phyloP scores from a whole-genome alignment of 2,329 filamentous ascomycete species.

The Aureobasidium sp. region DNA sequence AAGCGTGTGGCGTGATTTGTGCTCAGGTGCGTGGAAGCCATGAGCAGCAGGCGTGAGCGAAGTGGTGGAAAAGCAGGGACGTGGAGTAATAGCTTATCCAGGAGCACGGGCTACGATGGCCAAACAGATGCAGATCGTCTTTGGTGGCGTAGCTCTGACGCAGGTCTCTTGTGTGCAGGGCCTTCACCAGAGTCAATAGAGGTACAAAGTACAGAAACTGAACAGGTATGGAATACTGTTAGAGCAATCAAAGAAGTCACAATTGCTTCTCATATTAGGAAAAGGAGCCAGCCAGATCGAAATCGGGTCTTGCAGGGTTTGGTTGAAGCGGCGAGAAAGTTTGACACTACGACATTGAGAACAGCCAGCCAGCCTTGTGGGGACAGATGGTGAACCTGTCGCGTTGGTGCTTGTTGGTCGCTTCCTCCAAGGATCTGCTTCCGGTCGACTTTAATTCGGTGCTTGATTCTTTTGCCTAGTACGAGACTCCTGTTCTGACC shows the following conservation, averaged over 20 bases:
- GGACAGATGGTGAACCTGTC: background rate
- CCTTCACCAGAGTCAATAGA: too few species aligned
- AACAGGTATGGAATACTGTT: too few species aligned
- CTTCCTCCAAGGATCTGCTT: background rate
- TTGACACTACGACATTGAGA: background rate
- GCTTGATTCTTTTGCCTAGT: background rate
- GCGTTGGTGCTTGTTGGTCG: conserved; percentile 6
- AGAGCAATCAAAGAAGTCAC: too few species aligned
- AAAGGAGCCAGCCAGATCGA: too few species aligned
- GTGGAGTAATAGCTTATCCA: background rate
- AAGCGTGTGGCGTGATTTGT: too few species aligned
- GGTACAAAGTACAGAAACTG: too few species aligned
- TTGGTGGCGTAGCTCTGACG: background rate
- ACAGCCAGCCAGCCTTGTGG: background rate
- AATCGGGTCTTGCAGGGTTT: background rate
- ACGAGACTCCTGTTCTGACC: background rate
- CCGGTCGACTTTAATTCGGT: background rate
- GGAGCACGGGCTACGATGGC: background rate
- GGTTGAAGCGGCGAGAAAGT: background rate
- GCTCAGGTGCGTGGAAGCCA: too few species aligned
- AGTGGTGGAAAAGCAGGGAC: background rate
- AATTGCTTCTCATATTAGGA: too few species aligned
- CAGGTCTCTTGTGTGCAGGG: too few species aligned
- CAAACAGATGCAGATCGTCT: background rate
- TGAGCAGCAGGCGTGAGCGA: too few species aligned